A percentile compares a stretch with the other conserved stretches of the same genome.
Conservation (phyloP, 345 rosid species). For the Excoecaria agallocha region DNA sequence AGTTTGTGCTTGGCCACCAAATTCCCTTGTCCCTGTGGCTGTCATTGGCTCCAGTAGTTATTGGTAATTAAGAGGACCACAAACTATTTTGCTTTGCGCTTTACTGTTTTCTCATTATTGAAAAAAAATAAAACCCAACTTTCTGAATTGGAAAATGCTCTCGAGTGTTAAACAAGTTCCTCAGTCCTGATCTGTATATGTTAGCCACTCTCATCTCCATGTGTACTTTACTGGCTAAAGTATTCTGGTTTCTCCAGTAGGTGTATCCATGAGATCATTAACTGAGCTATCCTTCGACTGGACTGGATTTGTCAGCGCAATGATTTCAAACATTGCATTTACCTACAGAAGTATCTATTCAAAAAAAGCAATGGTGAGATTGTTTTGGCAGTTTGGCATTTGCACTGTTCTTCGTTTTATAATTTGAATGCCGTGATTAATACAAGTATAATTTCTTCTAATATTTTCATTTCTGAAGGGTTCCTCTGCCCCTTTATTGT, state of each 20-base stretch:
- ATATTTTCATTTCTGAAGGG: neutral
- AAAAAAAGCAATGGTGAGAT: constrained; percentile 52
- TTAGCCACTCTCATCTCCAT: neutral
- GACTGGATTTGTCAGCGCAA: constrained; percentile 52
- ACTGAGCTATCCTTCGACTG: constrained; percentile 59
- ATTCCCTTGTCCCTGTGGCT: constrained; percentile 49
- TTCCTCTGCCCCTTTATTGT: neutral
- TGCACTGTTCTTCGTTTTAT: neutral
- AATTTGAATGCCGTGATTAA: neutral
- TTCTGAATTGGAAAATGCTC: neutral
- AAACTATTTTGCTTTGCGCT: neutral
- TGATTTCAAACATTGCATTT: constrained; percentile 52
- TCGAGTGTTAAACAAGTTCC: neutral
- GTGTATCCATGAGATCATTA: constrained; percentile 55
- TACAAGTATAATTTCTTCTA: neutral
- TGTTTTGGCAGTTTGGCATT: neutral
- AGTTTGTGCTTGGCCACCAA: constrained; percentile 49
- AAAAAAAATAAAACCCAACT: neutral
- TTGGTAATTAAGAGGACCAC: constrained; percentile 29
- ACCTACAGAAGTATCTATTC: constrained; percentile 56
- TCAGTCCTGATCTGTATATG: neutral
- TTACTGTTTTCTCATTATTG: neutral
- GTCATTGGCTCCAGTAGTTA: constrained; percentile 51
- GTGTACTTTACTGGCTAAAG: neutral
- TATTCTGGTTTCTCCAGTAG: constrained; percentile 24